These are phyloP conservation scores for Xylaria sp. DNA, from an alignment of 2,329 filamentous ascomycete species.

Conservation along the genomic window DNA sequence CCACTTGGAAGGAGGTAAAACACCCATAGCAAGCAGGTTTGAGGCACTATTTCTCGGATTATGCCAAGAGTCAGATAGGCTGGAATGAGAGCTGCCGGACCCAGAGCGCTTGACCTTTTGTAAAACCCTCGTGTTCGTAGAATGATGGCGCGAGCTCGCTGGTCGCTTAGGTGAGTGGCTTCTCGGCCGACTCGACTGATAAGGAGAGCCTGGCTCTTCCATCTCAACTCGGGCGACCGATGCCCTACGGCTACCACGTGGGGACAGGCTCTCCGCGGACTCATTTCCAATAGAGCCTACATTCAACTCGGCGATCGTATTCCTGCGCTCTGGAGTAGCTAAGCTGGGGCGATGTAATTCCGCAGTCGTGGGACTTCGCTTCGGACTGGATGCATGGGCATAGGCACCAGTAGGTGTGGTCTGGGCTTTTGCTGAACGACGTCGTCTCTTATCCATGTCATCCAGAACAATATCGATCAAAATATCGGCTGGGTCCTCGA, in stretches of 20 bases:
- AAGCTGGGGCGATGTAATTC: conserved; percentile 73
- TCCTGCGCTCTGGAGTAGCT: conserved; percentile 60
- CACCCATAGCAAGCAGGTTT: conserved; percentile 73
- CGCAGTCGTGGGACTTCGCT: conserved; percentile 66
- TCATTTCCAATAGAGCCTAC: conserved; percentile 66
- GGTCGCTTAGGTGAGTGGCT: conserved; percentile 85
- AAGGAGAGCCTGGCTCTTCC: conserved; percentile 53
- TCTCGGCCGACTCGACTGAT: conserved; percentile 60
- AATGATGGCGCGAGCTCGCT: conserved; percentile 73
- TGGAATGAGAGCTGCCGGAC: conserved; percentile 91
- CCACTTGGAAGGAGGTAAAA: conserved; percentile 88
- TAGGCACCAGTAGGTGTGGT: conserved; percentile 78
- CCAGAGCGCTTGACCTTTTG: conserved; percentile 84
- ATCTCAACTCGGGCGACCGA: conserved; percentile 55
- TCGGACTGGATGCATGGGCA: conserved; percentile 61
- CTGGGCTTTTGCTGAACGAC: conserved; percentile 85
- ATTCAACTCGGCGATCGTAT: conserved; percentile 54
- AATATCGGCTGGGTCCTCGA: conserved; percentile 90
- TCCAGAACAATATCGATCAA: conserved; percentile 93
- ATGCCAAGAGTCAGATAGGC: conserved; percentile 68
- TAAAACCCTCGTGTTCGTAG: conserved; percentile 68
- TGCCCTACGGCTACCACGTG: conserved; percentile 46
- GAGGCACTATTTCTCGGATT: conserved; percentile 75
- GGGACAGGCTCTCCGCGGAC: conserved; percentile 47
- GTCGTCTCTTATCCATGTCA: conserved; percentile 90